Evolutionary conservation across 1,139 yeast genomes (phyloP).

Genomic region (Debaryomyces robertsiae): DNA sequence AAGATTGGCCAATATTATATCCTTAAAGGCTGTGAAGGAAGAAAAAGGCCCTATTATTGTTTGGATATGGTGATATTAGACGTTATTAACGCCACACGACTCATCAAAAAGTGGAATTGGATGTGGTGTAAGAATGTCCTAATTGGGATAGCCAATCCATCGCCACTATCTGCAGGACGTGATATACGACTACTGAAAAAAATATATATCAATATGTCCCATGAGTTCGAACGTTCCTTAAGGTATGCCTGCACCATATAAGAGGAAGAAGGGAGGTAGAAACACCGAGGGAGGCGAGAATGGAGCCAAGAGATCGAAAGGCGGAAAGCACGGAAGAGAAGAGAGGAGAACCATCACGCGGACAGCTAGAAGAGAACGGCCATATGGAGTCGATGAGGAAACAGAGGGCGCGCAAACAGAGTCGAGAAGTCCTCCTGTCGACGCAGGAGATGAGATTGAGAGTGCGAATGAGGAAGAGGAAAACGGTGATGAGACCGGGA

Average conservation of each 20-base stretch:
- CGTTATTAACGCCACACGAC: slow-evolving; percentile 8
- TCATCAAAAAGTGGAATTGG: neutral
- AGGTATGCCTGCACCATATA: slow-evolving; percentile 11
- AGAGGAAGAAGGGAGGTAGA: slow-evolving; percentile 9
- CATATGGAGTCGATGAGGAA: slow-evolving; percentile 19
- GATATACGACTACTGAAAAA: slow-evolving; percentile 3
- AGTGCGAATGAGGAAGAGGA: slow-evolving; percentile 15
- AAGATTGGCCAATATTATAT: too few species aligned
- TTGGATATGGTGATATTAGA: neutral
- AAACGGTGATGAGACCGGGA: slow-evolving; percentile 26
- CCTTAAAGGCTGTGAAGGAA: too few species aligned
- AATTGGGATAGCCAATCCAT: neutral
- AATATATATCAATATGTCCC: neutral
- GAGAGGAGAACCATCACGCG: slow-evolving; percentile 51
- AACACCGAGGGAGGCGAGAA: neutral
- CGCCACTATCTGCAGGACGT: slow-evolving; percentile 1
- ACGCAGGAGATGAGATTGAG: slow-evolving; percentile 11
- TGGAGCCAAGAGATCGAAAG: slow-evolving; percentile 17
- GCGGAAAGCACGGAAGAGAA: slow-evolving; percentile 56
- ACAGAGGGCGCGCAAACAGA: slow-evolving; percentile 7
- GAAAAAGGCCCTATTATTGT: neutral
- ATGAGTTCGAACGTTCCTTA: neutral
- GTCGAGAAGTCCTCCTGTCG: slow-evolving; percentile 5
- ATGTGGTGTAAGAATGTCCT: slow-evolving; percentile 3
- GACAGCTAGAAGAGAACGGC: slow-evolving; percentile 40